phyloP scores from a whole-genome alignment of 257 asterid genomes.

The Penstemon newberryi region DNA sequence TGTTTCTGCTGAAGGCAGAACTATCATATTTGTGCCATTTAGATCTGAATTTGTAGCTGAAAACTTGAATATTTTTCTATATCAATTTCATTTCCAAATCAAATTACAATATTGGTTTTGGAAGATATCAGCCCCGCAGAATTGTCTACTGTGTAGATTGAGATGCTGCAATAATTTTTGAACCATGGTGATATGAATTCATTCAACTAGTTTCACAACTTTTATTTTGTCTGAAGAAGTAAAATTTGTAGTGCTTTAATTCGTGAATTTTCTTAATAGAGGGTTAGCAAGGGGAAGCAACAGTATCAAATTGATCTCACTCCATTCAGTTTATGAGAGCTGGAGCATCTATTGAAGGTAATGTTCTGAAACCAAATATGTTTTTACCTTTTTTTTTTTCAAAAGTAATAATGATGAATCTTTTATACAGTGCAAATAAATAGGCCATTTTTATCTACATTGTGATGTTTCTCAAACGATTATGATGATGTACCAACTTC shows the following conservation, averaged over 20 bases:
- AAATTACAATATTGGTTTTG: neutral
- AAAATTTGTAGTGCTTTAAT: slow-evolving; percentile 2
- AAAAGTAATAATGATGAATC: neutral
- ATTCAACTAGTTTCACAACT: neutral
- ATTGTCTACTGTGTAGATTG: neutral
- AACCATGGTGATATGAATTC: neutral
- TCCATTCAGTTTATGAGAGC: slow-evolving; percentile 48
- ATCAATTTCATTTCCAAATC: neutral
- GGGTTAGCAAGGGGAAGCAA: slow-evolving; percentile 87
- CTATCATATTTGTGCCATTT: neutral
- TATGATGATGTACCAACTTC: neutral
- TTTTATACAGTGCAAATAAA: neutral
- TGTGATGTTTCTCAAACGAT: neutral
- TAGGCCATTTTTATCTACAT: neutral
- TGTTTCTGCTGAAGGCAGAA: neutral
- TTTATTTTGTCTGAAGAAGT: slow-evolving; percentile 18
- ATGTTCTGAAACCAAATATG: neutral
- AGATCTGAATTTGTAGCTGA: neutral
- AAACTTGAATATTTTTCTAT: neutral
- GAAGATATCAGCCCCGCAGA: neutral
- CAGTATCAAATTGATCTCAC: slow-evolving; percentile 78
- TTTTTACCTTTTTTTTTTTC: neutral
- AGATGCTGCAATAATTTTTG: neutral
- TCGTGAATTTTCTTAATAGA: slow-evolving; percentile 43
- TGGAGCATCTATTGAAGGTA: slow-evolving; percentile 23